Conservation (phyloP, 768 basidiomycete genomes). For the Auricularia sp. region DNA sequence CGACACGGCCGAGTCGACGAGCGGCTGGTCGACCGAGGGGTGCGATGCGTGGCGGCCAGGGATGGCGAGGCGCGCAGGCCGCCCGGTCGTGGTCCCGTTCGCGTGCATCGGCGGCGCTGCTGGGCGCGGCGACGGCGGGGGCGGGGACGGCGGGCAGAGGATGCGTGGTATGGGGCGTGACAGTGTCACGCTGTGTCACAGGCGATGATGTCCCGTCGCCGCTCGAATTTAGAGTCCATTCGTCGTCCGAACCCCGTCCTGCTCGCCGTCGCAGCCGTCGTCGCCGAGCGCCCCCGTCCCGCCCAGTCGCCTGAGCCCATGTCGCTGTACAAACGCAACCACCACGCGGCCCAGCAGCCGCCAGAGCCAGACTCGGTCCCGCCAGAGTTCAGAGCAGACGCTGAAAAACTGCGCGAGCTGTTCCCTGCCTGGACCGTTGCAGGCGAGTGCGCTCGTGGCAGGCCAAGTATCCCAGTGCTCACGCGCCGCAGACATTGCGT, state of each 20-base stretch:
- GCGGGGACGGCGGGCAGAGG: background rate
- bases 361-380: background rate
- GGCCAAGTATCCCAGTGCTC: constrained; percentile 13
- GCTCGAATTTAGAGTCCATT: background rate
- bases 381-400: constrained; percentile 42
- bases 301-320: background rate
- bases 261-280: background rate
- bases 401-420: constrained; percentile 55
- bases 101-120: background rate
- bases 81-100: background rate
- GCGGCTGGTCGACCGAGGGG: background rate
- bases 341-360: background rate
- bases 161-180: too few species aligned
- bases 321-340: constrained; percentile 1
- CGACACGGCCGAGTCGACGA: background rate
- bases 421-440: constrained; percentile 65
- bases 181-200: too few species aligned
- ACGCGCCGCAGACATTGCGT: constrained; percentile 46
- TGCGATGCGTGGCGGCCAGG: background rate
- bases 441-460: constrained; percentile 30
- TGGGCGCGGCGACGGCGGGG: background rate
- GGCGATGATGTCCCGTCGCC: background rate
- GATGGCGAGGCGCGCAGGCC: background rate
- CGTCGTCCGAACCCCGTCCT: background rate
- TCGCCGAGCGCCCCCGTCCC: background rate